phyloP scores from a whole-genome alignment of 192 early-diverging fungal species.

The Lunasporangiospora selenospora region DNA sequence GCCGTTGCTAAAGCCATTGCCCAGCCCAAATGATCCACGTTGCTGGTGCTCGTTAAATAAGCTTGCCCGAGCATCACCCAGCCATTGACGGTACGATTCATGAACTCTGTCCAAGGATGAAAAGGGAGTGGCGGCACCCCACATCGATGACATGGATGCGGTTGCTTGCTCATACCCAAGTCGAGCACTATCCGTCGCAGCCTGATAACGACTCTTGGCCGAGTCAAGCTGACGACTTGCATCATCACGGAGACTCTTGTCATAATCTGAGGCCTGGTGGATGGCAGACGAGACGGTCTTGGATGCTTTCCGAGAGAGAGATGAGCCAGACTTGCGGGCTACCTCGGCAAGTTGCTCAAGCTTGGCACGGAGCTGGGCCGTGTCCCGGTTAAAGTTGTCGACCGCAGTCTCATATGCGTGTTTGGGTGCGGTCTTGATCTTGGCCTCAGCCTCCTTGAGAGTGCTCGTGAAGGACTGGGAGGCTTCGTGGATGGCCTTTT shows the following conservation, averaged over 20 bases:
- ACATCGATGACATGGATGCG: slow-evolving; percentile 28
- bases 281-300: slow-evolving; percentile 32
- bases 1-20: too few relatives aligned
- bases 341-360: slow-evolving; percentile 26
- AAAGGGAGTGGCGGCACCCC: slow-evolving; percentile 33
- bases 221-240: slow-evolving; percentile 6
- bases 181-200: background rate
- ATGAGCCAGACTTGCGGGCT: slow-evolving; percentile 22
- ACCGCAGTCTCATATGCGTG: slow-evolving; percentile 28
- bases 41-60: slow-evolving; percentile 18
- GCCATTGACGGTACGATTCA: slow-evolving; percentile 18
- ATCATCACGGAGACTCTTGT: slow-evolving; percentile 12
- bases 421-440: slow-evolving; percentile 39
- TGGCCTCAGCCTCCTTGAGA: slow-evolving; percentile 23
- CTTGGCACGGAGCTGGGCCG: slow-evolving; percentile 22
- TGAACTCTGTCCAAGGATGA: slow-evolving; percentile 18
- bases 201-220: slow-evolving; percentile 10
- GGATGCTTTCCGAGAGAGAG: slow-evolving; percentile 21
- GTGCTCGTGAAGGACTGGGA: slow-evolving; percentile 7
- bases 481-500: slow-evolving; percentile 25
- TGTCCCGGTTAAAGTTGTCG: slow-evolving; percentile 29
- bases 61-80: slow-evolving; percentile 16
- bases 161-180: slow-evolving; percentile 18
- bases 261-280: slow-evolving; percentile 5
- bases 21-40: too few relatives aligned